Percentiles rank a stretch among this genome's conserved stretches.
phyloP scores from a whole-genome alignment of 441 rosid species.

The Heliophila coronopifolia region DNA sequence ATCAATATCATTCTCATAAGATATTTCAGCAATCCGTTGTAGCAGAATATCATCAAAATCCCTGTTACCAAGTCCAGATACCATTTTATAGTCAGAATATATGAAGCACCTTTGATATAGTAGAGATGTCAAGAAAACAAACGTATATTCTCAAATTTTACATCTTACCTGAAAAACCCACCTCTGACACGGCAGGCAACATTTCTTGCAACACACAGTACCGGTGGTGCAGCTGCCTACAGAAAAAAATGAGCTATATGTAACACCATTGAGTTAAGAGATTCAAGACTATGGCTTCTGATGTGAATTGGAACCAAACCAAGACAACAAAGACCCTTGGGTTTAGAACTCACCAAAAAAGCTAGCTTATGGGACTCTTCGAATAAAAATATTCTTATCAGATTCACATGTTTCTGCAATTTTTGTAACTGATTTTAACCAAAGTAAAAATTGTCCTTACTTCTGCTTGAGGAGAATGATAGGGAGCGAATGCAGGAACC shows the following conservation, averaged over 20 bases:
- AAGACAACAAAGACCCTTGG: conserved; percentile 11
- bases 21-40: conserved; percentile 60
- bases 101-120: conserved; percentile 5
- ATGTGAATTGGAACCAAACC: neutral
- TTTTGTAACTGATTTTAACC: conserved; percentile 10
- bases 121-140: conserved; percentile 7
- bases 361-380: conserved; percentile 12
- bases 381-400: conserved; percentile 3
- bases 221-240: conserved; percentile 72
- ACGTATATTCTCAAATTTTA: neutral
- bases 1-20: conserved; percentile 65
- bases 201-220: conserved; percentile 83
- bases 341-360: conserved; percentile 8
- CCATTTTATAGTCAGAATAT: conserved; percentile 20
- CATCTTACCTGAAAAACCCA: conserved; percentile 86
- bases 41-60: conserved; percentile 89
- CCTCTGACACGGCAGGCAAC: conserved; percentile 95
- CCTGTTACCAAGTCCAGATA: conserved; percentile 43
- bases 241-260: conserved; percentile 32
- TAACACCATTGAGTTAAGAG: conserved; percentile 13
- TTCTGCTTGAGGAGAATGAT: conserved; percentile 94
- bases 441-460: conserved; percentile 37
- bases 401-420: conserved; percentile 6
- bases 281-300: conserved; percentile 11
- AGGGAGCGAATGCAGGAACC: conserved; percentile 98